phyloP scores from a whole-genome alignment of 2,329 filamentous ascomycete species.

The Colletotrichum godetiae region DNA sequence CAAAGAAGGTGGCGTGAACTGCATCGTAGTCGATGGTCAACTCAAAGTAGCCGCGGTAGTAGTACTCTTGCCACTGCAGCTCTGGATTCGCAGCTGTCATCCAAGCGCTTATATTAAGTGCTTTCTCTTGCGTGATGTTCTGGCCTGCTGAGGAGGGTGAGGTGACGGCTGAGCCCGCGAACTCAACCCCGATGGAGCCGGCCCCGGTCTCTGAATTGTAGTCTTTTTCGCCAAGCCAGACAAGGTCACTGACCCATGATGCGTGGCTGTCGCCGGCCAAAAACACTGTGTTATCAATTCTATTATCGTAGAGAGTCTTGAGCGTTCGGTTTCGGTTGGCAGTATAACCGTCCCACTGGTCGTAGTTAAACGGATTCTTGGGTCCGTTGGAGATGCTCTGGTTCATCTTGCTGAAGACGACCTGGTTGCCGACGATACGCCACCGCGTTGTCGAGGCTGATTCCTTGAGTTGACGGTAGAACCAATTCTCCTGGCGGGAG shows the following conservation, averaged over 20 bases:
- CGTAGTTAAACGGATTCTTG: constrained; percentile 45
- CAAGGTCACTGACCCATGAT: too few species aligned
- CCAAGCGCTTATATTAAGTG: constrained; percentile 53
- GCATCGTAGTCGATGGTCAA: constrained; percentile 65
- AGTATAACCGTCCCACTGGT: constrained; percentile 71
- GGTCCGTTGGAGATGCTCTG: constrained; percentile 74
- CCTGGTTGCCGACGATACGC: constrained; percentile 67
- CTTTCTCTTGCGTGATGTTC: too few species aligned
- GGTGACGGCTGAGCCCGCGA: too few species aligned
- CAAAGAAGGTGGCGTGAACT: constrained; percentile 69
- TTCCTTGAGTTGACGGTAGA: too few species aligned
- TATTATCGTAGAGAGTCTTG: constrained; percentile 63
- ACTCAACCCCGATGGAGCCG: too few species aligned
- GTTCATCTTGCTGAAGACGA: neutral
- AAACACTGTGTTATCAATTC: too few species aligned
- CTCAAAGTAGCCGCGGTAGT: constrained; percentile 80
- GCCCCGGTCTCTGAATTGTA: too few species aligned
- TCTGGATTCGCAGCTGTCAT: constrained; percentile 66
- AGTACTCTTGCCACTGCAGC: constrained; percentile 78
- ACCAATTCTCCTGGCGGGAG: too few species aligned
- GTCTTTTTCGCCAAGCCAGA: too few species aligned
- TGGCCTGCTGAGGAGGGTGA: too few species aligned
- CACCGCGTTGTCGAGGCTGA: too few species aligned
- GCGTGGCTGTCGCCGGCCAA: too few species aligned
- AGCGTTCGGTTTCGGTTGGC: constrained; percentile 79